Evolutionary conservation across 192 early-diverging fungal species (phyloP), one percentile per base, ranked within the genome.

Genomic region (Mortierella alpina): DNA sequence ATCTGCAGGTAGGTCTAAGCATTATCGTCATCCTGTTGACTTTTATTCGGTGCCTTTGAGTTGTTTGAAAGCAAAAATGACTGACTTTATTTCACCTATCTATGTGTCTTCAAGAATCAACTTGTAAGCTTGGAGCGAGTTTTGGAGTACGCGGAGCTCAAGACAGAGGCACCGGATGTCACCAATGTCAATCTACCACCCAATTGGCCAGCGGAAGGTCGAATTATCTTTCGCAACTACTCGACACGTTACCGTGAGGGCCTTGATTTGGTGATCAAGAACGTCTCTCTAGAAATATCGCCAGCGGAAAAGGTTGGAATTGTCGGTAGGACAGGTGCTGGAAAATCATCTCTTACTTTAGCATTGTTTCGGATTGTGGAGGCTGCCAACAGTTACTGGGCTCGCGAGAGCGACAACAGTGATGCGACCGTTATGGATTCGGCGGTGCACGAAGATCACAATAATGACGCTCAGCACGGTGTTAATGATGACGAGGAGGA

Each of bases 251-350:
- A 99, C 66, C 87, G 91, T 13, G 86, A 89, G 41, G 91, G 90
- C 9, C 60, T 81, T 5, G 85, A 88, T 48, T 88, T 89, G 9
- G 96, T 98, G 8, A 83, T 98, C 22, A 94, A 91, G 65, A 82
- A 86, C 40, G 75, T 99, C 17, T 85, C 86, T 7, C 86, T 97
- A 41, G 52, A 59, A 0, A 89, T 96, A 41, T 68, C 81, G 3
- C 82, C 90, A 7, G 63, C 71, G 40, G 85, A 89, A 76, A 96
- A 94, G 68, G 93, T 99, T 75, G 97, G 96, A 13, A 91, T 98
- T 14, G 95, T 97, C n/a, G 96, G 96, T 13, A 64, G 87, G 4
- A 88, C 87, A 41, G 87, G 87, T 0, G 77, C 85, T 11, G 87
- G 87, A 22, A 88, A 88, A 42, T 83, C 81, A 6, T 83, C 85